Evolutionary conservation across 2,329 filamentous ascomycete genomes (phyloP).

Genomic region (Didymella exigua): DNA sequence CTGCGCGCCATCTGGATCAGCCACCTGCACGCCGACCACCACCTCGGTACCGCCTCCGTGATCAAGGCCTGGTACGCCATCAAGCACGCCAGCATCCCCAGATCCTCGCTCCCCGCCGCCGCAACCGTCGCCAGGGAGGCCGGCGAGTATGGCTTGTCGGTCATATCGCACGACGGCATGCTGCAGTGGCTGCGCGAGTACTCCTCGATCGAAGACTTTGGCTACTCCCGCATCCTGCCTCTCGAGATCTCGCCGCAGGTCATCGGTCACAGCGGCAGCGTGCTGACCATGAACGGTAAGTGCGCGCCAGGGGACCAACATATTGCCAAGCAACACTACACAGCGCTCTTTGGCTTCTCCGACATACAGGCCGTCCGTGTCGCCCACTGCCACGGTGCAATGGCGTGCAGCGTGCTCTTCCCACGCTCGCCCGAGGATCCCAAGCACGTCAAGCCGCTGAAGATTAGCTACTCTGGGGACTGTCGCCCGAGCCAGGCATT

Average conservation of each 20-base stretch:
- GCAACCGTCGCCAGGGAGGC: slow-evolving; percentile 45
- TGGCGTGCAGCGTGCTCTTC: slow-evolving; percentile 79
- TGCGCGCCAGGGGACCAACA: slow-evolving; percentile 1
- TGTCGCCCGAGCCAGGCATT: slow-evolving; percentile 76
- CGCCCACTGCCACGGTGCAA: slow-evolving; percentile 77
- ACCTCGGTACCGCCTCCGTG: slow-evolving; percentile 82
- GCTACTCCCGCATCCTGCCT: slow-evolving; percentile 65
- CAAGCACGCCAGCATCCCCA: slow-evolving; percentile 52
- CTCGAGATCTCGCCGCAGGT: slow-evolving; percentile 50
- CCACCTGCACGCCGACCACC: slow-evolving; percentile 95
- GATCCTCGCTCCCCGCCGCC: slow-evolving; percentile 21
- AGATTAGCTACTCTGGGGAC: slow-evolving; percentile 92
- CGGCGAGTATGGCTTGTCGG: slow-evolving; percentile 36
- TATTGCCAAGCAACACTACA: slow-evolving; percentile 40
- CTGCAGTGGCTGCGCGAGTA: slow-evolving; percentile 80
- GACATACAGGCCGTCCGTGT: slow-evolving; percentile 72
- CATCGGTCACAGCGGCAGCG: slow-evolving; percentile 22
- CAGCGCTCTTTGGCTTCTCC: slow-evolving; percentile 64
- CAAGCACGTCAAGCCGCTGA: slow-evolving; percentile 63
- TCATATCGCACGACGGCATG: slow-evolving; percentile 76
- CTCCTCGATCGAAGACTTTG: slow-evolving; percentile 75
- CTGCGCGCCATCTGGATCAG: slow-evolving; percentile 89
- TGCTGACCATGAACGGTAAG: slow-evolving; percentile 33
- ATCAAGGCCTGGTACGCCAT: slow-evolving; percentile 78
- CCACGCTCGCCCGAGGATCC: slow-evolving; percentile 53